These are phyloP conservation scores for Skeletonema grethae DNA, from an alignment of 108 stramenopile genomes.

Conservation along the genomic window DNA sequence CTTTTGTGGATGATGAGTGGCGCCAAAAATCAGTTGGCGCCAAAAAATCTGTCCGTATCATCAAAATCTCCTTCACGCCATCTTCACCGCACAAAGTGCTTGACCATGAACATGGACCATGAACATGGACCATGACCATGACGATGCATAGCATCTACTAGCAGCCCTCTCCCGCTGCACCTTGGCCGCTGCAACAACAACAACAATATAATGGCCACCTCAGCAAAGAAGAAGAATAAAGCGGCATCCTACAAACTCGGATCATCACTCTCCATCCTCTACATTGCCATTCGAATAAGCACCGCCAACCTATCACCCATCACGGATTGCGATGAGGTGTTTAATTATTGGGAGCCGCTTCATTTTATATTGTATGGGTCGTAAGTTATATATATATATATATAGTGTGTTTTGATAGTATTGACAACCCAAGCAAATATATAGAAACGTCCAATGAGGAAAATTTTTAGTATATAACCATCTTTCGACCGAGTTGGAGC, in stretches of 20 bases:
- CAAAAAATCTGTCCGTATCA: slow-evolving; percentile 26
- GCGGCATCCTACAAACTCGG: slow-evolving; percentile 15
- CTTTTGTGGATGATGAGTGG: too few relatives aligned
- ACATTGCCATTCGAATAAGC: slow-evolving; percentile 59
- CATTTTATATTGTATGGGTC: slow-evolving; percentile 86
- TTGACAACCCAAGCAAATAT: too few relatives aligned
- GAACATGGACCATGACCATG: too few relatives aligned
- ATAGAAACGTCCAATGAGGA: slow-evolving; percentile 30
- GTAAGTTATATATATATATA: too few relatives aligned
- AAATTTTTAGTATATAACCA: slow-evolving; percentile 22
- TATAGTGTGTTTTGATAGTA: too few relatives aligned
- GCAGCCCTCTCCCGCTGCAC: slow-evolving; percentile 13
- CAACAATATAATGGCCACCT: neutral
- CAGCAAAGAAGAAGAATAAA: too few relatives aligned
- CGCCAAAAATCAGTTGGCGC: slow-evolving; percentile 12
- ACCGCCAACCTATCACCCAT: slow-evolving; percentile 82
- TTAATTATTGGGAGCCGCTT: slow-evolving; percentile 98
- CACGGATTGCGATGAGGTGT: slow-evolving; percentile 98
- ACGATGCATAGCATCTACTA: neutral
- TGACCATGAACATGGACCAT: too few relatives aligned
- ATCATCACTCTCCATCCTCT: slow-evolving; percentile 33
- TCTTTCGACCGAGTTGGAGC: slow-evolving; percentile 43
- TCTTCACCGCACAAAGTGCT: too few relatives aligned
- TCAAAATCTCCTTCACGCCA: neutral
- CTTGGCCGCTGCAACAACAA: too few relatives aligned